A percentile compares a stretch with the other conserved stretches of the same genome.
Evolutionary conservation across 192 early-diverging fungal genomes (phyloP).

Genomic region (Backusella macrospora): DNA sequence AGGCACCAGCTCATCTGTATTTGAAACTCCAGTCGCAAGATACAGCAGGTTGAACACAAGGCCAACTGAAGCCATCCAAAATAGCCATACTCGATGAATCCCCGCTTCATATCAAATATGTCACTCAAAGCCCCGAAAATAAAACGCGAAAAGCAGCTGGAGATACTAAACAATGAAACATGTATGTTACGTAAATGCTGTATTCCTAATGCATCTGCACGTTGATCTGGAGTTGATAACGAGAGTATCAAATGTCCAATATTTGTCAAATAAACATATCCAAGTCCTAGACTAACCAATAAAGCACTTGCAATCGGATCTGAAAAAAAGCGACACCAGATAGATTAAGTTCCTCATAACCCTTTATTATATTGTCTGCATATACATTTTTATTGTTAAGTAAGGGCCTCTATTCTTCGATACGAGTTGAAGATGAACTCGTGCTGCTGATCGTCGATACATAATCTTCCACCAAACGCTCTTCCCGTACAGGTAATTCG

Average conservation of each 20-base stretch:
- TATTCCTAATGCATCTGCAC: not conserved
- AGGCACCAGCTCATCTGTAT: constrained; percentile 20
- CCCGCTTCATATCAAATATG: constrained; percentile 14
- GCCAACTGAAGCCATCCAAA: constrained; percentile 23
- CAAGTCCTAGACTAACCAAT: constrained; percentile 32
- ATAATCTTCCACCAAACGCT: not conserved
- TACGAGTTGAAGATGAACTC: constrained; percentile 13
- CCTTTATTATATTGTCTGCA: not conserved
- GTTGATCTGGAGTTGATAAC: constrained; percentile 5
- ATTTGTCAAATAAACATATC: constrained; percentile 38
- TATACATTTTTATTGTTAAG: not conserved
- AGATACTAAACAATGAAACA: constrained; percentile 34
- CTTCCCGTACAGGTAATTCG: not conserved
- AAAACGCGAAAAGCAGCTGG: constrained; percentile 26
- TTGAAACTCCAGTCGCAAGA: constrained; percentile 15
- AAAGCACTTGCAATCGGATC: constrained; percentile 33
- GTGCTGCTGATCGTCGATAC: constrained; percentile 12
- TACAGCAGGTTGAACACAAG: constrained; percentile 13
- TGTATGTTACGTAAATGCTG: constrained; percentile 39
- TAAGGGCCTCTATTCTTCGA: constrained; percentile 17
- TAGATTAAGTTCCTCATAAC: not conserved
- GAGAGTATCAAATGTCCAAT: constrained; percentile 35
- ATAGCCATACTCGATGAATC: constrained; percentile 32
- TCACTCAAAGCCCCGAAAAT: constrained; percentile 29
- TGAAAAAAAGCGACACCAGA: constrained; percentile 29